Evolutionary conservation across 805 yeast genomes (phyloP), one percentile per base, ranked within the genome.

Genomic region (Suhomyces canberraensis): DNA sequence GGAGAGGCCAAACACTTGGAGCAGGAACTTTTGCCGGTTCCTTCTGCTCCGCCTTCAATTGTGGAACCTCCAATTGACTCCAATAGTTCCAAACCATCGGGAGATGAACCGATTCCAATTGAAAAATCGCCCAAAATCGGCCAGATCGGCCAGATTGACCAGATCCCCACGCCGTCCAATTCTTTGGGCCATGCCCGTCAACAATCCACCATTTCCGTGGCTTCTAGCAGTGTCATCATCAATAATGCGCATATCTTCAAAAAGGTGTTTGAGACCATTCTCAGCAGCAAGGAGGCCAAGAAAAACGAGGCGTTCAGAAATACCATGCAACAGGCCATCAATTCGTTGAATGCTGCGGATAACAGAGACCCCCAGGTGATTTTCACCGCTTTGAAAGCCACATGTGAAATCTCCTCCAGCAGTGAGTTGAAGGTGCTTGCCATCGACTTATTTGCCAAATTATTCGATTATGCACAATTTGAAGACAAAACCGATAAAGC

Each of bases 391-490:
- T 69, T 91, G 50, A 75, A 87, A 51, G 58, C 79, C 8, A 77
- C 87, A 3, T 86, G 95, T 56, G 88, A 87, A 49, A 72, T 81
- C 9, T 66, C 78, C 18, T 26, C 37, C 11, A 78, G 75, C 40
- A 69, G 71, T 24, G 87, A 79, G 11, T 72, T 86, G 30, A 84
- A 84, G 48, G 72, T 82, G 13, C 70, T 75, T 30, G 88, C 97
- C 1, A 69, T 91, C 45, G 97, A 91, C 55, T 76, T 91, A 45
- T 75, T 93, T 39, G 85, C 95, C 36, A 93, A 90, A 58, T 71
- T 89, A 14, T 86, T 90, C 58, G 84, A 95, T n/a, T 87, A 86
- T 55, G 83, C 88, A 25, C 76, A 82, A 36, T 83, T 90, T 52
- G 85, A 74, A 39, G 72, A 76, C 29, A 70, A 77, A 16, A 57